These are phyloP conservation scores for Helotiales sp. DNA, from an alignment of 2,329 filamentous ascomycete species.

Conservation along the genomic window DNA sequence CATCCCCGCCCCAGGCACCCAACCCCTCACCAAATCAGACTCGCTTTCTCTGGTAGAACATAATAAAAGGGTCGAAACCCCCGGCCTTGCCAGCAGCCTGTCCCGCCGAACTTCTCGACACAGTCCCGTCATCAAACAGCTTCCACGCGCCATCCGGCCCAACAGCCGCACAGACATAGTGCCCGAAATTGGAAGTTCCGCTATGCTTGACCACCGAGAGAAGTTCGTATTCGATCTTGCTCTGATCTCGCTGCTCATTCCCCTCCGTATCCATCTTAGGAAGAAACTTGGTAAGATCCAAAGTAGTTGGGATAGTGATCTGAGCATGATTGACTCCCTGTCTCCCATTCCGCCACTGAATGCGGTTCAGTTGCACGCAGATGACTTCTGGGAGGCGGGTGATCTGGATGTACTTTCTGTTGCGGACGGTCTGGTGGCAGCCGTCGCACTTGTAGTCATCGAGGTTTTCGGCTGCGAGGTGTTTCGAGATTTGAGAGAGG, in stretches of 20 bases:
- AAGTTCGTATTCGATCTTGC: conserved; percentile 39
- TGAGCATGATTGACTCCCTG: neutral
- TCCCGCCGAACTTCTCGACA: conserved; percentile 26
- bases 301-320: conserved; percentile 27
- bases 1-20: neutral
- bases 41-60: conserved; percentile 25
- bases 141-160: too few relatives aligned
- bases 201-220: conserved; percentile 41
- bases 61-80: conserved; percentile 28
- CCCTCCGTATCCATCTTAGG: conserved; percentile 14
- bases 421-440: conserved; percentile 27
- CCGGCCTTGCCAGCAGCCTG: conserved; percentile 10
- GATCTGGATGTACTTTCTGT: conserved; percentile 29
- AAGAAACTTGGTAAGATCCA: conserved; percentile 36
- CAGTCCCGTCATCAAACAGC: too few relatives aligned
- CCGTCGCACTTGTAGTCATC: conserved; percentile 39
- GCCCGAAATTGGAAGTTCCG: conserved; percentile 30
- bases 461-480: conserved; percentile 34
- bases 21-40: neutral
- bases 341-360: conserved; percentile 25
- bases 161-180: conserved; percentile 35
- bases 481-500: conserved; percentile 29
- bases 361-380: conserved; percentile 39
- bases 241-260: conserved; percentile 16
- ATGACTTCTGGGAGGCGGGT: conserved; percentile 37